Evolutionary conservation across 306 rosid genomes (phyloP), one percentile per base, ranked within the genome.

Genomic region (Malus orientalis): DNA sequence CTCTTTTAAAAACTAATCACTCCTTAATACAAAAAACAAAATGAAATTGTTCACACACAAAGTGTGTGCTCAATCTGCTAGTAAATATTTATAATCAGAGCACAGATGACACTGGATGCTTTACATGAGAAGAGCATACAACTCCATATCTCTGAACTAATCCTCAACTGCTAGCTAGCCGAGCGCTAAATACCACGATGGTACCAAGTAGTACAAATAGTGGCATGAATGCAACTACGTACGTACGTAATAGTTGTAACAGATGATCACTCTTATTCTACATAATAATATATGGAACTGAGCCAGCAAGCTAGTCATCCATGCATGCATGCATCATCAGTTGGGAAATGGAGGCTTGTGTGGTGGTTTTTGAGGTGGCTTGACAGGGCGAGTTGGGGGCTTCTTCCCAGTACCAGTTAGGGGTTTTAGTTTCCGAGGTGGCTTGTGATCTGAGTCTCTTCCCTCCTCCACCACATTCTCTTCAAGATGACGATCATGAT

Each of bases 351-450:
- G 59, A 42, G 59, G 77, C 20, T 42, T 61, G 69, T 74, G 77
- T 7, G 76, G 67, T 57, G 67, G 67, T 10, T 73, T 73, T 29
- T 72, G 42, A 16, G 68, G 76, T 29, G 42, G 42, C 69, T 64
- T 64, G 22, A 61, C 38, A 27, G 67, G 67, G 67, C 54, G 38
- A 59, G 55, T 73, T 4, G 68, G 40, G 44, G 77, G 57, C 25
- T 40, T 73, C 19, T 49, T 49, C 19, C 54, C 54, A 49, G 54
- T 49, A 49, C 54, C 54, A 4, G 20, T 59, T 8, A 57, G 40
- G 44, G 77, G 57, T 18, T 40, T 73, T 44, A 74, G 32, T 29
- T 74, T 74, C 59, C 60, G 8, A 3, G 77, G 77, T 40, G 57
- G 76, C 57, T 40, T 72, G 54, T 33, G 66, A 11, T 55, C 7